A percentile compares a stretch with the other conserved stretches of the same genome.
These are phyloP conservation scores for Ambrosia trifida DNA, from an alignment of 129 eudicot species.

Conservation along the genomic window DNA sequence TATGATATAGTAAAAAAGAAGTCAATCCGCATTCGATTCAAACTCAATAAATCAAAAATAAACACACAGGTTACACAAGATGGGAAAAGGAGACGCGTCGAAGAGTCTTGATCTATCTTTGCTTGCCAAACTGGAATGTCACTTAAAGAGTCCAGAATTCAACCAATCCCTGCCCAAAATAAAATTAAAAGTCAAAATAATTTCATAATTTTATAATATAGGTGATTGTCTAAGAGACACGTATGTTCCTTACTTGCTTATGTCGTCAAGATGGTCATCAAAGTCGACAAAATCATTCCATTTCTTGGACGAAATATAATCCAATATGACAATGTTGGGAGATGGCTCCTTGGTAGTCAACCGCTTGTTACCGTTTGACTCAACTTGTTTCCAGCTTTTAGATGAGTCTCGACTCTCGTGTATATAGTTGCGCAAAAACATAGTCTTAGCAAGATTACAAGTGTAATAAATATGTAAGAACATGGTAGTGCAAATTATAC, in stretches of 20 bases:
- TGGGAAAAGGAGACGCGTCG: constrained; percentile 5
- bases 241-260: constrained; percentile 66
- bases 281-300: constrained; percentile 73
- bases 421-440: constrained; percentile 52
- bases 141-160: constrained; percentile 72
- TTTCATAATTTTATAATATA: neutral
- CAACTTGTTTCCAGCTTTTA: constrained; percentile 69
- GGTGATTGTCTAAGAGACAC: neutral
- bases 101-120: constrained; percentile 24
- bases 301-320: constrained; percentile 66
- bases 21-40: constrained; percentile 23
- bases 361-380: constrained; percentile 54
- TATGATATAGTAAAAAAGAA: constrained; percentile 16
- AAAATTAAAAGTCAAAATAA: neutral
- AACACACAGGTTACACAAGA: constrained; percentile 35
- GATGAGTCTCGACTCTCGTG: constrained; percentile 78
- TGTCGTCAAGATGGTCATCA: constrained; percentile 95
- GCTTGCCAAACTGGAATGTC: constrained; percentile 25
- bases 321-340: constrained; percentile 69
- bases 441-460: too few relatives aligned
- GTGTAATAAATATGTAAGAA: too few relatives aligned
- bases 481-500: too few relatives aligned
- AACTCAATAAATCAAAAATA: constrained; percentile 4
- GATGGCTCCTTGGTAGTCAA: constrained; percentile 75
- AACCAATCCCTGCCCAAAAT: constrained; percentile 80